Base-by-base conservation (phyloP, 1,284 basidiomycete species). In the Volvariella volvacea region DNA sequence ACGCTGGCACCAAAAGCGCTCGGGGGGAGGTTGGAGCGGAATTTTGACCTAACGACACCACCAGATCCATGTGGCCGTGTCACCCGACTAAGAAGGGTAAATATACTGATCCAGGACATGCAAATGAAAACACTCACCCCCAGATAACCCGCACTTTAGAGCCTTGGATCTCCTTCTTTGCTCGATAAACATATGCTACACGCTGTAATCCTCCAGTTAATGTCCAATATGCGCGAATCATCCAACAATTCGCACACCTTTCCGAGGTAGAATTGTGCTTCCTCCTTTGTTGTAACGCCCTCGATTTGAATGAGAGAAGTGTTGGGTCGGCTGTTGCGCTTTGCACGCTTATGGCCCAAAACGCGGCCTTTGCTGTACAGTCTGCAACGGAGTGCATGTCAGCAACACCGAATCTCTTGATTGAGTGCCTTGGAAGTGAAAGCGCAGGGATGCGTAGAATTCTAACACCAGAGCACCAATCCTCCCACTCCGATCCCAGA, bases 11-110 rank as follows among this genome's bases (percentile, higher is more conserved):
- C 94, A 68, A 99, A 98, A 50, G 90, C 83, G 62, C 88, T 87
- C 53, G 96, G 90, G 57, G 96, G 95, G 59, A 99, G 87, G 82
- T 99, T 99, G 63, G 83, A 81, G 57, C 78, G 77, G 84, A 99
- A 99, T 80, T 98, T 97, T 73, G 88, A 85, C 73, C 95, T 95
- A 63, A 98, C 95, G 59, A 93, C 92, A 64, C 95, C 96, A 55
- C 84, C 90, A 74, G 85, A 90, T 57, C 95, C 93, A 71, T 96
- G 92, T 59, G 92, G 78, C 63, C 92, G 88, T 52, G 92, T 92
- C 56, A 95, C 83, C 60, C 91, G 90, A 58, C 89, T 90, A 43
- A 17, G 34, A 44, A 14, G 39, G 10, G 39, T 7, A 22, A 2
- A 31, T 43, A 33, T 20, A 36, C 21, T 4, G 41, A 21, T 30